These are phyloP conservation scores for Glarea lozoyensis DNA, from an alignment of 495 filamentous ascomycete species.

Conservation along the genomic window DNA sequence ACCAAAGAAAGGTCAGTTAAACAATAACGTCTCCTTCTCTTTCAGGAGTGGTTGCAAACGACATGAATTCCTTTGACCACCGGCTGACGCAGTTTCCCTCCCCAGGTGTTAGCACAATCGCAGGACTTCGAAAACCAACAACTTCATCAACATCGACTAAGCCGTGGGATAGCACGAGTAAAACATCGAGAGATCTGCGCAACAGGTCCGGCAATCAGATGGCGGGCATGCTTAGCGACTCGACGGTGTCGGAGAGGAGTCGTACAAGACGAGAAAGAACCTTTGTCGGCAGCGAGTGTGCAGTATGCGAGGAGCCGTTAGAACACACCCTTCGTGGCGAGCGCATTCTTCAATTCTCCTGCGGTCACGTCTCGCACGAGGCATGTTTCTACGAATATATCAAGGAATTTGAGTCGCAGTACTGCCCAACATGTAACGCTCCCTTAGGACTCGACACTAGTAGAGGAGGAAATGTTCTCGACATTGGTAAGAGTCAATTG, in stretches of 20 bases:
- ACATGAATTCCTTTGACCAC: neutral
- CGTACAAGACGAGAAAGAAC: conserved; percentile 84
- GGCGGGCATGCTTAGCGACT: conserved; percentile 67
- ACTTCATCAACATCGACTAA: conserved; percentile 3
- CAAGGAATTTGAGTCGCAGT: conserved; percentile 88
- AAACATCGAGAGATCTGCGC: conserved; percentile 10
- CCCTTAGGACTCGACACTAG: conserved; percentile 91
- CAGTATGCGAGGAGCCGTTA: conserved; percentile 93
- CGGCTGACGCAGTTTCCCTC: neutral
- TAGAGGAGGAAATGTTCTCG: conserved; percentile 86
- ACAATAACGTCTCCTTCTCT: no score
- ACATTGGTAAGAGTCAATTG: conserved; percentile 76
- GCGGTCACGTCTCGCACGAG: conserved; percentile 91
- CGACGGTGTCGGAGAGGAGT: conserved; percentile 70
- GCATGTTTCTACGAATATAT: conserved; percentile 99
- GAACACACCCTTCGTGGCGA: conserved; percentile 96
- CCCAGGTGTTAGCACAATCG: conserved; percentile 3
- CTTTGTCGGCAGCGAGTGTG: conserved; percentile 89
- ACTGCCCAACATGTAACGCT: conserved; percentile 90
- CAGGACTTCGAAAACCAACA: conserved; percentile 3
- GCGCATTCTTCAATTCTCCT: conserved; percentile 92
- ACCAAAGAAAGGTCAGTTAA: conserved; percentile 18
- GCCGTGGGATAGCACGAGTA: conserved; percentile 7
- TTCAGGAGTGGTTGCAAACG: no score
- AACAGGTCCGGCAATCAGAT: conserved; percentile 30